Conservation (phyloP, 1,139 yeast genomes). For the Kurtzmaniella natalensis region DNA sequence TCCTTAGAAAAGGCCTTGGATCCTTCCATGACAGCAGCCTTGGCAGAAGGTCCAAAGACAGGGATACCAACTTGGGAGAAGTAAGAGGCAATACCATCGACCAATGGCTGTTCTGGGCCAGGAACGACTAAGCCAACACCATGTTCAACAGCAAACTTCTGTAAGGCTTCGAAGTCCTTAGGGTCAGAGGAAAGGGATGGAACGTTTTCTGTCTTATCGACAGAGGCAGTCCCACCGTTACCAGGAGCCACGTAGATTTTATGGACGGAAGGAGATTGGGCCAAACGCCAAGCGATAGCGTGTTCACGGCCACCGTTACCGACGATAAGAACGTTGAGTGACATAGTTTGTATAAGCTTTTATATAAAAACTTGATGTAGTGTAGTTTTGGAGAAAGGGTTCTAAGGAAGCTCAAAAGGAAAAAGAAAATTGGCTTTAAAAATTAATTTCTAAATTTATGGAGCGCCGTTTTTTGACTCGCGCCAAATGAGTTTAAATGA, state of each 20-base stretch:
- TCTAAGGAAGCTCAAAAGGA: not conserved
- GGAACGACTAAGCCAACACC: conserved; percentile 78
- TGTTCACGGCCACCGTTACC: conserved; percentile 99
- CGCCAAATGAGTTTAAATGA: no score
- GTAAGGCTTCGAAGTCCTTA: conserved; percentile 56
- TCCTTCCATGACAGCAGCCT: conserved; percentile 95
- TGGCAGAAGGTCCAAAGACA: conserved; percentile 89
- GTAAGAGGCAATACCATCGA: conserved; percentile 77
- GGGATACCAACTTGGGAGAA: conserved; percentile 83
- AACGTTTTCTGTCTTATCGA: conserved; percentile 63
- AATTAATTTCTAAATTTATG: no score
- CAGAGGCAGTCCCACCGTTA: conserved; percentile 80
- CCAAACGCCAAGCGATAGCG: conserved; percentile 89
- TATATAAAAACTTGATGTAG: no score
- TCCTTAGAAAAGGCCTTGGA: conserved; percentile 93
- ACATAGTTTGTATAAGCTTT: no score
- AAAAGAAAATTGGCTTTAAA: no score
- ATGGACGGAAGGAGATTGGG: conserved; percentile 69
- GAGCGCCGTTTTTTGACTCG: not conserved
- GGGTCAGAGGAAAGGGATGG: conserved; percentile 58
- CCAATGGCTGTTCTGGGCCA: conserved; percentile 99
- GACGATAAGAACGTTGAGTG: conserved; percentile 69
- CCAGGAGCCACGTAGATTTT: conserved; percentile 93
- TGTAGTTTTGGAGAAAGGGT: no score
- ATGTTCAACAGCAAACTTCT: conserved; percentile 66